Base-by-base conservation (phyloP, 1,284 basidiomycete species). In the Trichosporon sp. region DNA sequence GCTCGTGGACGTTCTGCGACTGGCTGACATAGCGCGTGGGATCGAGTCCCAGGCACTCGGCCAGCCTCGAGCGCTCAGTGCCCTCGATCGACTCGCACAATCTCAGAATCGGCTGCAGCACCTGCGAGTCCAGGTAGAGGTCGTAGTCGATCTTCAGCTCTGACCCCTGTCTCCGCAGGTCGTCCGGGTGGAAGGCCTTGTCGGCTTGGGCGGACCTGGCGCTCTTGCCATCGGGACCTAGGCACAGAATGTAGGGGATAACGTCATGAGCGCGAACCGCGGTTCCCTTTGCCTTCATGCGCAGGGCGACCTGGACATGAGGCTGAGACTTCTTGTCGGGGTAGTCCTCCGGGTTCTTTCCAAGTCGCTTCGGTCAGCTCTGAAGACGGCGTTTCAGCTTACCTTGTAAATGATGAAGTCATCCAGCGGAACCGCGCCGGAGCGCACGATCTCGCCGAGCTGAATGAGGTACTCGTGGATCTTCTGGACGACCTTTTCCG, bases 11-110 rank as follows among this genome's bases (percentile, higher is more conserved):
- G 6, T 87, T 86, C 12, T 83, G 84, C 2, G 81, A 80, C 1
- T 81, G 74, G 21, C 84, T 83, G 60, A 87, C 87, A 83, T 92
- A 98, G 56, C 91, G 89, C 32, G 87, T 84, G 3, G 93, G 92
- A 80, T 99, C 95, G 68, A 99, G 87, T 91, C 95, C 96, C 7
- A 99, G 88, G 79, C 95, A 98, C 84, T 98, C 93, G 0, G 97
- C 97, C 15, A 99, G 84, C 32, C 96, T 87, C 9, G 93, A 86
- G 35, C 92, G 88, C 77, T 99, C 96, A 0, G 95, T 98, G 8
- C 96, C 96, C 77, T 98, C 93, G 68, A 99, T 98, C 6, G 91
- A 91, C 68, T 98, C 97, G 79, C 96, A 99, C 69, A 99, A 84
- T 77, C 97, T 90, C 78, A 98, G 92, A 65, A 99, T 90, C 0